Base-by-base conservation (phyloP, 169 alveolate species). In the Cryptosporidium bovis region DNA sequence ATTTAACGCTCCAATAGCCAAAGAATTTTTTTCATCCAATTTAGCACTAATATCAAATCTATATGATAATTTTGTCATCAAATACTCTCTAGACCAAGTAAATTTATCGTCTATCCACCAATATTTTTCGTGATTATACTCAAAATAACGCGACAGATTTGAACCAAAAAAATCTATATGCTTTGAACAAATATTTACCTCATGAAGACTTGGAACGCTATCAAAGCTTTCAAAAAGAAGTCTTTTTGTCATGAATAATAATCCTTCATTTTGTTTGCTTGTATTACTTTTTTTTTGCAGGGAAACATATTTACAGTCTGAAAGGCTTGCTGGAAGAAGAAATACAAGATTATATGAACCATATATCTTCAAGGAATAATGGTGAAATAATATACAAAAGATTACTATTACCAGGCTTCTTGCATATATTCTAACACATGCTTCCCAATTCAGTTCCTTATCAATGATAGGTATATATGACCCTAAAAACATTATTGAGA, bases 61-160 rank as follows among this genome's bases (percentile, higher is more conserved):
- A 1, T 18, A n/a, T 20, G 55, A 10, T 18, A 20, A 18, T 18
- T 31, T 16, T 24, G 29, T 77, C 40, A 56, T 24, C 27, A 77
- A 33, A 13, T 58, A 29, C 10, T 77, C 71, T 20, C 87, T 77
- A 18, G 87, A 77, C 87, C 87, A 77, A 60, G 40, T 24, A 40
- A 77, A 77, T 62, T 77, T 40, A 55, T 18, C 29, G 24, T 77
- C 48, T 6, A 20, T 58, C 71, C 71, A 77, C 87, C 87, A 77
- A 27, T 60, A 77, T 24, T 34, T 77, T 27, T 77, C 87, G 20
- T 36, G n/a, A 10, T 36, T 27, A 24, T 60, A 60, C 15, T 44
- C 64, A 62, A 77, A 77, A 20, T 77, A 77, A 16, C 77, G 36
- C 27, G 36, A 16, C 2, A 53, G 13, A 3, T 53, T 13, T 2